These are phyloP conservation scores for Phytophthora ohioensis DNA, from an alignment of 352 stramenopile species.

Conservation along the genomic window DNA sequence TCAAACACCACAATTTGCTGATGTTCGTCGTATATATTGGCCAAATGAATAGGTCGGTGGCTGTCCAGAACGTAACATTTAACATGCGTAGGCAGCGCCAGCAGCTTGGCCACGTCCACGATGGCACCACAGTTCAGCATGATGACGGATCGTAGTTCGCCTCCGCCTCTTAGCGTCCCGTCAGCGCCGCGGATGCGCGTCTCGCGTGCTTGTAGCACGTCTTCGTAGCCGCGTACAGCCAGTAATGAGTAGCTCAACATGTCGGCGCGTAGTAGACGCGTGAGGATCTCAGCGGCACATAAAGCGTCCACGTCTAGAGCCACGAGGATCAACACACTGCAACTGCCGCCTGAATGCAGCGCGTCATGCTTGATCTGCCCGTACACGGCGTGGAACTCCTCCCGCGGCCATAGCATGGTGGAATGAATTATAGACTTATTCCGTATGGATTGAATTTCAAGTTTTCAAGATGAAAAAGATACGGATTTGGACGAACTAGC, in stretches of 20 bases:
- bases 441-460: no score
- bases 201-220: slow-evolving; percentile 82
- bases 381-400: slow-evolving; percentile 89
- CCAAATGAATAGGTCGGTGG: slow-evolving; percentile 95
- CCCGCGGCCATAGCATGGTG: slow-evolving; percentile 82
- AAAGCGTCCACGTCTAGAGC: slow-evolving; percentile 96
- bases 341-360: slow-evolving; percentile 63
- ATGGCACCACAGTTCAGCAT: slow-evolving; percentile 96
- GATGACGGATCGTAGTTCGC: slow-evolving; percentile 91
- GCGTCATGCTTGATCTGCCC: slow-evolving; percentile 85
- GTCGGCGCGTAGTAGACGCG: slow-evolving; percentile 74
- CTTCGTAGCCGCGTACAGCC: slow-evolving; percentile 84
- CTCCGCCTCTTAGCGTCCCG: slow-evolving; percentile 39
- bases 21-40: slow-evolving; percentile 94
- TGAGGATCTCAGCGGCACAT: slow-evolving; percentile 95
- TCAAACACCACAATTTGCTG: slow-evolving; percentile 88
- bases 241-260: slow-evolving; percentile 81
- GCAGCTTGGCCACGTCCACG: slow-evolving; percentile 90
- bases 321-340: slow-evolving; percentile 94
- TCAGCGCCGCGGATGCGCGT: slow-evolving; percentile 67
- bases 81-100: slow-evolving; percentile 68
- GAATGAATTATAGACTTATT: background rate
- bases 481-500: no score
- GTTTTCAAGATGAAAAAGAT: no score
- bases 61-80: slow-evolving; percentile 97